A percentile compares a stretch with the other conserved stretches of the same genome.
phyloP scores from a whole-genome alignment of 163 green algal genomes.

The Chlorella variabilis region DNA sequence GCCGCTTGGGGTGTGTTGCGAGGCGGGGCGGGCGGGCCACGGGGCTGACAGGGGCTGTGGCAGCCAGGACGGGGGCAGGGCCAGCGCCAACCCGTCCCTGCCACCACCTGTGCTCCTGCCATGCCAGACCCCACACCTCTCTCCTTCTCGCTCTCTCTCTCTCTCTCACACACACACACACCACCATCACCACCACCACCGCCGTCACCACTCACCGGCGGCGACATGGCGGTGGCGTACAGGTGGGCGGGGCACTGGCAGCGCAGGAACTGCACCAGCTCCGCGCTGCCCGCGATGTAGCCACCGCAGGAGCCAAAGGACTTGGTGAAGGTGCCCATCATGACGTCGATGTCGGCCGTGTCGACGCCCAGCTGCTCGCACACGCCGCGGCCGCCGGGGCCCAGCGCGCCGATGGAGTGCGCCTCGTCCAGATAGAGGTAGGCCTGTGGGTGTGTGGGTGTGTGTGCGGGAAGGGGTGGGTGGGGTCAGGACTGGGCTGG shows the following conservation, averaged over 20 bases:
- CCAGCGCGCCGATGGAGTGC: slow-evolving; percentile 95
- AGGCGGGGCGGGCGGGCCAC: no score
- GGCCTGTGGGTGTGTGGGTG: slow-evolving; percentile 45
- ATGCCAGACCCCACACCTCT: no score
- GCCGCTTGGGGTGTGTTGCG: no score
- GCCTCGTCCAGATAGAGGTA: slow-evolving; percentile 99
- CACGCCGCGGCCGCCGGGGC: slow-evolving; percentile 77
- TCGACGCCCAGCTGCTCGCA: slow-evolving; percentile 95
- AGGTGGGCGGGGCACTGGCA: slow-evolving; percentile 79
- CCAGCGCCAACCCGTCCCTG: no score
- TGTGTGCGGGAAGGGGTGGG: background rate
- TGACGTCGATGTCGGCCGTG: slow-evolving; percentile 92
- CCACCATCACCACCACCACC: background rate
- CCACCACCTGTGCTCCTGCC: no score
- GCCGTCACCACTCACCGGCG: slow-evolving; percentile 51
- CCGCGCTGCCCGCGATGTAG: slow-evolving; percentile 81
- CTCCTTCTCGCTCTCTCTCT: no score
- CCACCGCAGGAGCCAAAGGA: slow-evolving; percentile 95
- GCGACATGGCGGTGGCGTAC: slow-evolving; percentile 90
- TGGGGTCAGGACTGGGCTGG: background rate
- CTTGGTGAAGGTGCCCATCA: slow-evolving; percentile 99
- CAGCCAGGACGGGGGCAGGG: no score
- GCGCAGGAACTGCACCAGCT: slow-evolving; percentile 81
- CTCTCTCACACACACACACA: no score
- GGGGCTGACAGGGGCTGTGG: no score